Evolutionary conservation across 371 early-diverging fungal genomes (phyloP).

Genomic region (Mucor lusitanicus): DNA sequence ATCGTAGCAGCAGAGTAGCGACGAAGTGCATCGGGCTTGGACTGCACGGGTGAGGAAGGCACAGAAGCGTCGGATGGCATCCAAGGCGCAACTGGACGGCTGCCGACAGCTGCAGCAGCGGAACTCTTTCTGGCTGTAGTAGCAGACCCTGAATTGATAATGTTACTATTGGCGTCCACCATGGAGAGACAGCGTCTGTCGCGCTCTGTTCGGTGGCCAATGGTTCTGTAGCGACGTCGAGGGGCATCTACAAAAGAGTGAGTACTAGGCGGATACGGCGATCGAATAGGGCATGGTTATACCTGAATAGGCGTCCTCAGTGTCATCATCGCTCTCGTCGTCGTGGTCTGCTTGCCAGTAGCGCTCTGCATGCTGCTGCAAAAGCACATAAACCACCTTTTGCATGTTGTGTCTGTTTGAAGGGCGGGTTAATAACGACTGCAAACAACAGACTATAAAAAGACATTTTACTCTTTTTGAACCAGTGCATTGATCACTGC

Average conservation of each 20-base stretch:
- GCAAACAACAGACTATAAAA: conserved; percentile 1
- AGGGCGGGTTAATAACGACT: neutral
- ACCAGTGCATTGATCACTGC: conserved; percentile 39
- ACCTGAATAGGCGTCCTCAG: conserved; percentile 17
- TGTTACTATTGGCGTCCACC: conserved; percentile 21
- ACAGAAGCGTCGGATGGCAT: conserved; percentile 12
- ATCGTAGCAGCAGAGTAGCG: conserved; percentile 28
- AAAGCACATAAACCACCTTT: conserved; percentile 52
- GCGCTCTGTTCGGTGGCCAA: conserved; percentile 31
- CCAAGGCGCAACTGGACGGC: conserved; percentile 30
- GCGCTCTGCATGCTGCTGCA: conserved; percentile 48
- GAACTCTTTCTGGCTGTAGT: conserved; percentile 5
- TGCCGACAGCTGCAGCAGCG: neutral
- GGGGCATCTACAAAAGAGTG: conserved; percentile 12
- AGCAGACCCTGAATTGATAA: neutral
- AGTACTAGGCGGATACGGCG: too few species aligned
- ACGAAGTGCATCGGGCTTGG: conserved; percentile 7
- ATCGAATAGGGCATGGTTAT: too few species aligned
- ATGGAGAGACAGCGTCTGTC: conserved; percentile 43
- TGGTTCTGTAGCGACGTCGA: conserved; percentile 36
- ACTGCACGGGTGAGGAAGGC: neutral
- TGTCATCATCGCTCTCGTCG: conserved; percentile 36
- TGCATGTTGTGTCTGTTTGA: conserved; percentile 52
- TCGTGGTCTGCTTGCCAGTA: conserved; percentile 53
- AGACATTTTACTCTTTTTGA: conserved; percentile 41